Base-by-base conservation (phyloP, 495 filamentous ascomycete species). In the Tuber melanosporum region DNA sequence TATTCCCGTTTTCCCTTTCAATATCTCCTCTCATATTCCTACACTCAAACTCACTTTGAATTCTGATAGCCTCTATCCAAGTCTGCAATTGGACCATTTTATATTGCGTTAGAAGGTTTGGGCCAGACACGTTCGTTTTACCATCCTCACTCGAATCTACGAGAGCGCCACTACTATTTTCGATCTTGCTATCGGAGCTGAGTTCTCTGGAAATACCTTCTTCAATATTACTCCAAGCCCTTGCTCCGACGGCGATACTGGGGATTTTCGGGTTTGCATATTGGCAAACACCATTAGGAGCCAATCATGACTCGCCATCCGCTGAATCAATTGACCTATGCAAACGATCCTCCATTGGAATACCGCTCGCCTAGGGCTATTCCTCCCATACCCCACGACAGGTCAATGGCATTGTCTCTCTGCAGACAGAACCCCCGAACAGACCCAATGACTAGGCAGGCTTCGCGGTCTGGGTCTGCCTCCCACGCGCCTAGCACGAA, bases 381-480 rank as follows among this genome's bases (percentile, higher is more conserved):
- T 70, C 71, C 76, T 32, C 47, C 73, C 14, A 36, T 20, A 49
- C 46, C 62, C 10, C 77, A 79, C 47, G 81, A 82, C n/a, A 71
- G 77, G 43, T 62, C 73, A 43, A 73, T 73, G 47, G 9, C 71
- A 36, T 36, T 71, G 19, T 46, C 71, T 41, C 39, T 73, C 9
- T 57, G 52, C 49, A 71, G 78, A 10, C 49, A 74, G 26, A 83
- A 82, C 49, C 81, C 81, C 20, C 73, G 81, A 70, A n/a, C 75
- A 19, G 81, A 83, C 36, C 81, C 81, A 72, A 80, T 82, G 75
- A 47, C 70, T 41, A 66, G 81, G 15, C 80, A 77, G 66, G 39
- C 77, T 71, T 70, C 75, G 26, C 78, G 76, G 71, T 43, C 72
- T 71, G 47, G 72, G 62, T 71, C 79, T 39, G 41, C 46, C 72